Evolutionary conservation across 2,329 filamentous ascomycete genomes (phyloP).

Genomic region (Exophiala dermatitidis): DNA sequence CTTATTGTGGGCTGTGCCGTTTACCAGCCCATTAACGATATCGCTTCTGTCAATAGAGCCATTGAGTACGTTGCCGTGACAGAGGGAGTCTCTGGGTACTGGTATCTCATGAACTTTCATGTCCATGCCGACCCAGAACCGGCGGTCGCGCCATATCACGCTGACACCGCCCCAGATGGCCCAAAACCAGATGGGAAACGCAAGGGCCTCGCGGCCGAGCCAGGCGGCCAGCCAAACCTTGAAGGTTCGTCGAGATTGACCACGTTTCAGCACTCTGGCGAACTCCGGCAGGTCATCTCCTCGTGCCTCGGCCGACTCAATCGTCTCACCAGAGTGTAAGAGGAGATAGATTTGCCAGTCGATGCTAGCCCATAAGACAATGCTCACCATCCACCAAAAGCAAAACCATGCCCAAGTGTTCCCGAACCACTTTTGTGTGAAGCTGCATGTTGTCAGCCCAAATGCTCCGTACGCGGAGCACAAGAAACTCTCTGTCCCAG

Average conservation of each 20-base stretch:
- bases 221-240: constrained; percentile 71
- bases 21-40: constrained; percentile 1
- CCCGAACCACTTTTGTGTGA: constrained; percentile 43
- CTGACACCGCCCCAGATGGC: constrained; percentile 83
- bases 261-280: constrained; percentile 41
- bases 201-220: constrained; percentile 74
- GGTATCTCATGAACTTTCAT: constrained; percentile 65
- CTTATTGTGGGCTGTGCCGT: neutral
- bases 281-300: constrained; percentile 64
- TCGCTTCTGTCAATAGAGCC: neutral
- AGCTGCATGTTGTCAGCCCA: constrained; percentile 64
- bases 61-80: neutral
- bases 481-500: constrained; percentile 79
- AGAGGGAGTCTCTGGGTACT: too few relatives aligned
- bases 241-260: constrained; percentile 45
- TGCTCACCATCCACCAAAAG: constrained; percentile 58
- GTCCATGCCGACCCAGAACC: constrained; percentile 74
- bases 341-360: constrained; percentile 68
- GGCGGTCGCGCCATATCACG: constrained; percentile 78
- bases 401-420: constrained; percentile 62
- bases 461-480: constrained; percentile 76
- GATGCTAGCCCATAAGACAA: constrained; percentile 63
- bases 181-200: constrained; percentile 82
- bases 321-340: constrained; percentile 64
- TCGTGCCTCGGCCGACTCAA: constrained; percentile 42